Evolutionary conservation across 257 asterid species (phyloP), one percentile per base, ranked within the genome.

Genomic region (Solanum lignicaule): DNA sequence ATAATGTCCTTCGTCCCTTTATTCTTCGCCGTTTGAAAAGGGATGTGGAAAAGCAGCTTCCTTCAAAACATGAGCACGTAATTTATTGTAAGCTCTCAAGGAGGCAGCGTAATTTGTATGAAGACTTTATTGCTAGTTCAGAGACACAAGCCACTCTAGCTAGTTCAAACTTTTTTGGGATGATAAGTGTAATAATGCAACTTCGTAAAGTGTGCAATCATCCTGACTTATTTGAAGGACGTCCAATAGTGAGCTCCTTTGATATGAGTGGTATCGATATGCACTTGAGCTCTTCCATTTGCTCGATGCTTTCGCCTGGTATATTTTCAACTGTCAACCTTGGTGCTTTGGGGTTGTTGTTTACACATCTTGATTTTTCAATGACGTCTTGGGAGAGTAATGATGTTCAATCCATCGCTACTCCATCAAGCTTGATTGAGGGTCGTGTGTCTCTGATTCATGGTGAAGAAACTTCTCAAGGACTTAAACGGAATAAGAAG

Each of bases 181-280:
- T 97, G 99, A 96, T 97, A 87, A 94, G 99, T 89, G 96, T 97
- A 65, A 97, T 97, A 86, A 97, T 97, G 99, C 99, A 97, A 91
- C 99, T 97, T 86, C 99, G 99, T 84, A 97, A 97, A 91, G 99
- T 97, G 90, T 97, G 99, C 93, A 97, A 97, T 90, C 99, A 97
- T 90, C 99, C 99, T 88, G 99, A 97, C 93, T 91, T 97, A 90
- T 97, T 97, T 91, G 99, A 97, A 94, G 98, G 99, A 23, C 98
- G 99, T 43, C 99, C 99, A 81, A 97, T 97, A 91, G 95, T 97
- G 87, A 97, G 99, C 89, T 97, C 99, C 36, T 94, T 90, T 86
- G 99, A 97, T 90, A 96, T 96, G 98, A 88, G 89, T 84, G 98
- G 99, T 86, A 91, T 97, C 82, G 94, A 94, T 83, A 83, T 94